Evolutionary conservation across 371 early-diverging fungal species (phyloP).

Genomic region (Mucor lusitanicus): DNA sequence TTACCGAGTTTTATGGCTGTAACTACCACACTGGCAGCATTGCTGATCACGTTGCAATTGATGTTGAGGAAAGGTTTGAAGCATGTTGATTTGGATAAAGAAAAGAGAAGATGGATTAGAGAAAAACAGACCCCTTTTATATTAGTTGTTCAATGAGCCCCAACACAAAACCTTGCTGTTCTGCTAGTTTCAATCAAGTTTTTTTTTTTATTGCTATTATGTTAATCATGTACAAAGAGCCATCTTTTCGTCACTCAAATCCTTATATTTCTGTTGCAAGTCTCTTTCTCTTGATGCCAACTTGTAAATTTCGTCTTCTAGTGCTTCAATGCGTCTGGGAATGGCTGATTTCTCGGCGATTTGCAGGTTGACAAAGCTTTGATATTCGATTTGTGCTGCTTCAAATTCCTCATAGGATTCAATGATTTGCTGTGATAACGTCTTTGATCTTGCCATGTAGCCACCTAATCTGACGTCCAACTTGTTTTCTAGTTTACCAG

Average conservation of each 20-base stretch:
- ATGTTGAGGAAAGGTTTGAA: not conserved
- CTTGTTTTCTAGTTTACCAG: slow-evolving; percentile 87
- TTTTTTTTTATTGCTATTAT: not conserved
- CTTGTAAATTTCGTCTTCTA: slow-evolving; percentile 65
- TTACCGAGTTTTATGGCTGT: slow-evolving; percentile 8
- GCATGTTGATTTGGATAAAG: not conserved
- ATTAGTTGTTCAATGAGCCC: not conserved
- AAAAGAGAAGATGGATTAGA: not conserved
- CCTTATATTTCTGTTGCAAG: slow-evolving; percentile 74
- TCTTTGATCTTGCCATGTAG: slow-evolving; percentile 66
- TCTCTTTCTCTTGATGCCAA: slow-evolving; percentile 67
- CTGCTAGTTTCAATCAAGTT: not conserved
- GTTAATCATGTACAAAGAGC: slow-evolving; percentile 11
- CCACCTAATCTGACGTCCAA: slow-evolving; percentile 82
- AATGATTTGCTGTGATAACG: slow-evolving; percentile 60
- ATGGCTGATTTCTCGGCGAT: slow-evolving; percentile 65
- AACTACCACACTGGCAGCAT: slow-evolving; percentile 5
- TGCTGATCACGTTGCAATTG: not conserved
- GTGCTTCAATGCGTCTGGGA: slow-evolving; percentile 66
- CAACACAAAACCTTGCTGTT: not conserved
- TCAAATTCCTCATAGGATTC: slow-evolving; percentile 67
- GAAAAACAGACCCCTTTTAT: not conserved
- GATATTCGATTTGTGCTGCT: slow-evolving; percentile 63
- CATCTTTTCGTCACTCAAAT: slow-evolving; percentile 56
- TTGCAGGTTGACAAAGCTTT: slow-evolving; percentile 63